Evolutionary conservation across 2,329 filamentous ascomycete species (phyloP).

Genomic region (Amauroascus niger): DNA sequence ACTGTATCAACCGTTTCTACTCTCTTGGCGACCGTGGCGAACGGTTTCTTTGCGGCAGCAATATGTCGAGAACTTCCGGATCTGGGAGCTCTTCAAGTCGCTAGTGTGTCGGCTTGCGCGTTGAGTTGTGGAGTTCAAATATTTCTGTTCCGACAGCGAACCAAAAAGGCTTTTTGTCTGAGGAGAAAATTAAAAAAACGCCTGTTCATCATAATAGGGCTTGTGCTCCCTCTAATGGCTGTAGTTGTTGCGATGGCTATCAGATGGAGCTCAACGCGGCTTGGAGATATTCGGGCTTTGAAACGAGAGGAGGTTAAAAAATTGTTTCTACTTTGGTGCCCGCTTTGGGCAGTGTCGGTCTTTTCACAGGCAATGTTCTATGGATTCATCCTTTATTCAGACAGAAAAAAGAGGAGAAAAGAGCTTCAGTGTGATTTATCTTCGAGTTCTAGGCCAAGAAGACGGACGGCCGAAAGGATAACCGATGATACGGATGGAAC

Average conservation of each 20-base stretch:
- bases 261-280: conserved; percentile 3
- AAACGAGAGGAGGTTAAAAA: neutral
- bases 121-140: conserved; percentile 5
- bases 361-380: conserved; percentile 1
- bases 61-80: conserved; percentile 5
- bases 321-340: conserved; percentile 7
- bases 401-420: neutral
- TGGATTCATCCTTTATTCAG: conserved; percentile 1
- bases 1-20: neutral
- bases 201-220: neutral
- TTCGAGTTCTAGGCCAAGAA: neutral
- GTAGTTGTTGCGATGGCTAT: conserved; percentile 8
- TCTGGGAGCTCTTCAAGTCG: conserved; percentile 3
- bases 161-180: neutral
- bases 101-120: conserved; percentile 1
- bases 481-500: conserved; percentile 1
- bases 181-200: neutral
- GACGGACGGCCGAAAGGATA: neutral
- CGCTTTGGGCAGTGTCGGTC: conserved; percentile 5
- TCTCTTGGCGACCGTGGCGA: conserved; percentile 7
- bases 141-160: neutral
- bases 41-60: conserved; percentile 4
- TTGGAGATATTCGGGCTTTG: neutral
- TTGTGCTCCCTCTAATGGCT: neutral
- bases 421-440: neutral